Conservation (phyloP, 495 filamentous ascomycete genomes). For the Durotheca rogersii region DNA sequence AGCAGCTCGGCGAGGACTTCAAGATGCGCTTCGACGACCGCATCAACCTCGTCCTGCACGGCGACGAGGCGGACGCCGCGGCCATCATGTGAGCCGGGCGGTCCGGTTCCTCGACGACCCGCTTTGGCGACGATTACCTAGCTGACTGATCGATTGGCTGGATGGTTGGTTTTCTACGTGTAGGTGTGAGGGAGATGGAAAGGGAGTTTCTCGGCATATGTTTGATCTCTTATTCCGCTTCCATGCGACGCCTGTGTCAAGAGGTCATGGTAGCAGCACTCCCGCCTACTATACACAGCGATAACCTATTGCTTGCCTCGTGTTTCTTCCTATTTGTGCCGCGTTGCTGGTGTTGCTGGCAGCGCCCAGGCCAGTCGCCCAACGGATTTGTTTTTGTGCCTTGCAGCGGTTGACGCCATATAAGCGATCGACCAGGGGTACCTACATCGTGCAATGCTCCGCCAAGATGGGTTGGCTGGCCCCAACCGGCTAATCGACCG, state of each 20-base stretch:
- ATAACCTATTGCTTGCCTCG: conserved; percentile 15
- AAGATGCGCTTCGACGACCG: conserved; percentile 47
- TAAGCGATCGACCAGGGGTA: neutral
- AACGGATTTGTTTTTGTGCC: too few relatives aligned
- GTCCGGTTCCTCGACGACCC: too few relatives aligned
- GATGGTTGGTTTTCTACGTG: neutral
- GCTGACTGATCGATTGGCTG: neutral
- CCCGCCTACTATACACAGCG: too few relatives aligned
- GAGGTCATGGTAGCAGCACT: conserved; percentile 8
- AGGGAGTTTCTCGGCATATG: conserved; percentile 24
- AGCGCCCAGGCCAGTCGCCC: neutral
- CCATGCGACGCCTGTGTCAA: conserved; percentile 12
- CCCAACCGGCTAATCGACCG: too few relatives aligned
- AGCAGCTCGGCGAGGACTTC: conserved; percentile 67
- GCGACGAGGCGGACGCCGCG: conserved; percentile 40
- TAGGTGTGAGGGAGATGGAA: too few relatives aligned
- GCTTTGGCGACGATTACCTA: neutral
- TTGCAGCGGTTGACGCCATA: neutral
- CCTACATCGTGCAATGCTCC: neutral
- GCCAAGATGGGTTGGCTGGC: neutral
- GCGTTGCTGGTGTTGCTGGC: conserved; percentile 1
- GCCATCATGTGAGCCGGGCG: conserved; percentile 36
- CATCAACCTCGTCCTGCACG: conserved; percentile 65
- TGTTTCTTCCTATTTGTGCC: neutral
- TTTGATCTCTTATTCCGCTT: conserved; percentile 11